A percentile compares a stretch with the other conserved stretches of the same genome.
Evolutionary conservation across 768 basidiomycete species (phyloP).

Genomic region (Tricholoma furcatifolium): DNA sequence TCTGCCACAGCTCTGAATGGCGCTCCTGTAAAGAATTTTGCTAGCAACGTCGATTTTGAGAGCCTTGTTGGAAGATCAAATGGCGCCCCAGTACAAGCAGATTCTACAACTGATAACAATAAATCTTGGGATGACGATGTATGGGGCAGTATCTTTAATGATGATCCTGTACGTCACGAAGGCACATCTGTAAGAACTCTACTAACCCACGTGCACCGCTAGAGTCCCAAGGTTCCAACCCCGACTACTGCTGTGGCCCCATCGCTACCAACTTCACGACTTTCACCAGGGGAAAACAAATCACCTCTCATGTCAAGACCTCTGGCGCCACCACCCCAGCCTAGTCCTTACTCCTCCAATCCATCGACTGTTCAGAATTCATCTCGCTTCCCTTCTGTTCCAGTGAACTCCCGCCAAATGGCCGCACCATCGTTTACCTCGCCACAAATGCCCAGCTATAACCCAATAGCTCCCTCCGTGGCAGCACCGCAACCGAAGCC

Average conservation of each 20-base stretch:
- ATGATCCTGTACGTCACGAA: conserved; percentile 27
- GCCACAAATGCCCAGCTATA: conserved; percentile 2
- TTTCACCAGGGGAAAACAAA: conserved; percentile 37
- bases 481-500: conserved; percentile 16
- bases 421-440: not conserved
- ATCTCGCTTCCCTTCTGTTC: conserved; percentile 9
- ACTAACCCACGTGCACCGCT: not conserved
- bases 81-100: conserved; percentile 43
- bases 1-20: conserved; percentile 51
- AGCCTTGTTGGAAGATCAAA: conserved; percentile 70
- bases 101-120: conserved; percentile 34
- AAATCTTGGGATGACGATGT: conserved; percentile 78
- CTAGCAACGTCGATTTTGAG: conserved; percentile 79
- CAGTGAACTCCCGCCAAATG: not conserved
- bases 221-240: conserved; percentile 21
- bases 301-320: conserved; percentile 29
- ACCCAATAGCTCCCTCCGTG: not conserved
- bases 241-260: conserved; percentile 22
- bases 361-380: conserved; percentile 3
- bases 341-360: conserved; percentile 5
- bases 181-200: not conserved
- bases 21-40: conserved; percentile 29
- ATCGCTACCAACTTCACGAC: conserved; percentile 24
- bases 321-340: conserved; percentile 5
- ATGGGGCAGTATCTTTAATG: conserved; percentile 77